Evolutionary conservation across 2,329 filamentous ascomycete species (phyloP), one percentile per base, ranked within the genome.

Genomic region (Emergomyces pasteurianus): DNA sequence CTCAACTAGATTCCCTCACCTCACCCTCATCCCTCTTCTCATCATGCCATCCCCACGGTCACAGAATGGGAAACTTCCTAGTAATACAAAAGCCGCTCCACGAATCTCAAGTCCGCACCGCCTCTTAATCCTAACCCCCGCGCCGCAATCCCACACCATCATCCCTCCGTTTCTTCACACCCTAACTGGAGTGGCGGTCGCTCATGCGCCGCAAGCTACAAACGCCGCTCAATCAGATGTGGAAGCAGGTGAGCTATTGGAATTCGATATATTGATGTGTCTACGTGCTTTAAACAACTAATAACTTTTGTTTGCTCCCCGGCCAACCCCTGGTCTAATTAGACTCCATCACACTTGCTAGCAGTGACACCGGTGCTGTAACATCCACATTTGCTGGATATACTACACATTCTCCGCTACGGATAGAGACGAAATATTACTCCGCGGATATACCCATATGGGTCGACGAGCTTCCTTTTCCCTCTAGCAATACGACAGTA

Each of bases 391-490:
- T 78, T 65, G 74, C 77, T 12, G 77, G 77, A 21, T 79, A 79
- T 63, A 78, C 77, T 10, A 75, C 74, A 0, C 77, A 79, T 62
- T 67, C 73, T 1, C 76, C 76, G 6, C 67, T 79, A 36, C 67
- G 62, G 6, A 65, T 79, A 54, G 54, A 67, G 54, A 79, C 75
- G 49, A 75, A 73, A 64, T 79, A 79, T 65, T 79, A 78, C 63
- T 69, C 64, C 4, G 70, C 75, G 6, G 73, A 78, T 18, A 68
- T 79, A 26, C 74, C 73, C 18, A 70, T 79, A 52, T 79, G 77
- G 77, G 76, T 78, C 23, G 77, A 79, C 58, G 76, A 78, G 64
- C 70, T 79, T 14, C 74, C 75, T 1, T 60, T 71, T 16, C 43
- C 47, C 23, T 38, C 23, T 50, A 49, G 28, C 12, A 28, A 26